Conservation (phyloP, 2,329 filamentous ascomycete species). For the Aspergillus fructus region DNA sequence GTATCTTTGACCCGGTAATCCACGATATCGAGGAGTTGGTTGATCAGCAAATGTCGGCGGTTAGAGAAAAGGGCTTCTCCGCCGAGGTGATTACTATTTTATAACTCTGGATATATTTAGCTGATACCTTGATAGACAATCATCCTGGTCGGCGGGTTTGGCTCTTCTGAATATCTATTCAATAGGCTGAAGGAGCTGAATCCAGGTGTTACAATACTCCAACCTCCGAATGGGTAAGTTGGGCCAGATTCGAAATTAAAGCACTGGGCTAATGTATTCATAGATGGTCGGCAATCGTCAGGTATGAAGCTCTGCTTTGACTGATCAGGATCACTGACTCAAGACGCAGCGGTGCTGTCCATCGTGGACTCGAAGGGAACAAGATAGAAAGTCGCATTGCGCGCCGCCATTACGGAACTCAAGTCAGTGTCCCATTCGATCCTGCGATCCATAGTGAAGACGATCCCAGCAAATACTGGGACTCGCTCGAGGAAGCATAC, state of each 20-base stretch:
- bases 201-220: conserved; percentile 30
- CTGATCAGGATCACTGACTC: neutral
- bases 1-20: conserved; percentile 31
- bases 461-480: conserved; percentile 7
- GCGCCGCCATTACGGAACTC: conserved; percentile 20
- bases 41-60: conserved; percentile 17
- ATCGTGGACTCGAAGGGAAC: conserved; percentile 24
- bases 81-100: conserved; percentile 8
- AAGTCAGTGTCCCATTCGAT: fast-evolving
- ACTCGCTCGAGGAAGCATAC: conserved; percentile 12
- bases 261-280: neutral
- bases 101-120: too few species aligned
- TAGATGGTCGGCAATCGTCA: conserved; percentile 29
- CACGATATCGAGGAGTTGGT: conserved; percentile 26
- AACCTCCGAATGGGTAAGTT: conserved; percentile 30
- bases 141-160: conserved; percentile 42
- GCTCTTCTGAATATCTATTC: conserved; percentile 37
- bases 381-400: conserved; percentile 21
- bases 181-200: conserved; percentile 24
- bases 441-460: neutral
- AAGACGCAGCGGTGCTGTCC: conserved; percentile 24
- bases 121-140: conserved; percentile 24
- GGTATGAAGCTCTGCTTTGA: conserved; percentile 13
- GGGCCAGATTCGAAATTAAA: neutral
- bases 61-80: neutral